phyloP scores from a whole-genome alignment of 306 rosid genomes.

The Luffa aegyptiaca region DNA sequence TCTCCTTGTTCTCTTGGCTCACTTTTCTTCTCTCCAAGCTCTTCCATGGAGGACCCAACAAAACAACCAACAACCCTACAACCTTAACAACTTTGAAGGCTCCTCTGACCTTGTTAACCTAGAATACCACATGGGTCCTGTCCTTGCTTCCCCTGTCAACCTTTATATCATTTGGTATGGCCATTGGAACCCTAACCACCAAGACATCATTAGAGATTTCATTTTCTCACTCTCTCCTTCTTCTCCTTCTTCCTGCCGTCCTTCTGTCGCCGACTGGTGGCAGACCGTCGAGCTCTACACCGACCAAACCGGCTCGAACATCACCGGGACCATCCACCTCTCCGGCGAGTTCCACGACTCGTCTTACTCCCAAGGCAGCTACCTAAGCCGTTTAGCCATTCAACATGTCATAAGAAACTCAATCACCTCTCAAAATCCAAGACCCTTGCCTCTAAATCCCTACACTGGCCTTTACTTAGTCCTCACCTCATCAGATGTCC shows the following conservation, averaged over 20 bases:
- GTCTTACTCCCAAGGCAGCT: conserved; percentile 34
- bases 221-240: conserved; percentile 32
- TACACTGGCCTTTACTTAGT: conserved; percentile 35
- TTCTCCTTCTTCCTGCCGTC: conserved; percentile 11
- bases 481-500: conserved; percentile 30
- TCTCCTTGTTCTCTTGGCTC: conserved; percentile 8
- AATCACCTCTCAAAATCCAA: conserved; percentile 10
- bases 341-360: conserved; percentile 32
- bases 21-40: not conserved
- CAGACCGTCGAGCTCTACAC: conserved; percentile 38
- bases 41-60: conserved; percentile 24
- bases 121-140: conserved; percentile 55
- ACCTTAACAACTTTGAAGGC: conserved; percentile 39
- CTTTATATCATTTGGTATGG: conserved; percentile 51
- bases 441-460: conserved; percentile 34
- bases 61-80: conserved; percentile 27
- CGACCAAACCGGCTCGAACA: conserved; percentile 43
- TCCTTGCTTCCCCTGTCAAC: conserved; percentile 38
- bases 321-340: conserved; percentile 29
- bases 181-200: conserved; percentile 35
- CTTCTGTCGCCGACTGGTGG: conserved; percentile 49
- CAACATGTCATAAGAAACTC: conserved; percentile 33
- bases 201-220: conserved; percentile 36
- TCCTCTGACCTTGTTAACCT: conserved; percentile 40
- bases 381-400: conserved; percentile 30